Base-by-base conservation (phyloP, 176 grass and related monocot species). In the Oryza glumipatula region DNA sequence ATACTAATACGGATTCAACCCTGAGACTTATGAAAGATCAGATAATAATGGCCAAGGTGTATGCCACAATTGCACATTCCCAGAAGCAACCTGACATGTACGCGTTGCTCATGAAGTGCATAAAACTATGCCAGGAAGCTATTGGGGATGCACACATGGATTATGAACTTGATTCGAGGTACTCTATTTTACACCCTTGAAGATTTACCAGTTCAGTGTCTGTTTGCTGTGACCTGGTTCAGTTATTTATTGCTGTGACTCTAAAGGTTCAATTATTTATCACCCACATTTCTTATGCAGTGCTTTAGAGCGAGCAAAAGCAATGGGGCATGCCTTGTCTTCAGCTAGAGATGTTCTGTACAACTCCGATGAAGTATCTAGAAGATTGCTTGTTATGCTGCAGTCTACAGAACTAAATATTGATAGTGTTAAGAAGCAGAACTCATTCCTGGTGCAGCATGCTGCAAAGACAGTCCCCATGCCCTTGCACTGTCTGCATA, bases 401-500 rank as follows among this genome's bases (percentile, higher is more conserved):
- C 96, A 96, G 80, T 92, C 87, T 10, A 82, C 86, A 7, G 96
- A 99, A 89, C 83, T 92, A 84, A 89, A 89, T 80, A 96, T 94
- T 16, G 88, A 89, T 68, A 68, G 83, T 24, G 88, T 88, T 13
- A 98, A 95, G 88, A 96, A 95, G 77, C 93, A 95, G 9, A 98
- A 92, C 67, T 90, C 96, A 52, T 98, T 98, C 76, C 82, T 98
- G 76, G 96, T 98, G 72, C 96, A 98, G 79, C 89, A 95, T 92
- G 96, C 96, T 69, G 96, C 96, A 61, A 98, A 98, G 86, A 98
- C 93, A 6, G 74, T 95, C 12, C 96, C 96, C 73, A 95, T 93
- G 81, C 91, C 93, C 66, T 76, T 98, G 79, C 91, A 95, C 85
- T 98, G 93, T 71, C 89, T 98, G 38, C 91, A 92, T 86, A 90